Conservation (phyloP, 176 grass and related monocot species). For the Avena sativa region DNA sequence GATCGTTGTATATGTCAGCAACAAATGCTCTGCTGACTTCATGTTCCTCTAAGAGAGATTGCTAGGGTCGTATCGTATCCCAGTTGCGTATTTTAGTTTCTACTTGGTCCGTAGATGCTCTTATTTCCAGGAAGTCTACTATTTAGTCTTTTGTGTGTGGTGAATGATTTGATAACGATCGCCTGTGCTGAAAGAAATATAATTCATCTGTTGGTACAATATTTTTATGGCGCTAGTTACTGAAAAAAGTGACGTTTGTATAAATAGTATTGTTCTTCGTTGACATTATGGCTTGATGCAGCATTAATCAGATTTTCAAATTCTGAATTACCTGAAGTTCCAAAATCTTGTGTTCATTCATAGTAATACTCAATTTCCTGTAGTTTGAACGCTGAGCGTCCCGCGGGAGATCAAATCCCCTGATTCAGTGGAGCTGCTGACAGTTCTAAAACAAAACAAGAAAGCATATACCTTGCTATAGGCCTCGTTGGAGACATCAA, state of each 20-base stretch:
- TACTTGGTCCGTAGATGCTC: slow-evolving; percentile 25
- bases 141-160: background rate
- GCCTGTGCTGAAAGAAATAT: background rate
- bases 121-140: background rate
- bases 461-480: too few relatives aligned
- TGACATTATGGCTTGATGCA: background rate
- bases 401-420: too few relatives aligned
- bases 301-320: background rate
- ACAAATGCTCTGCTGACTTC: slow-evolving; percentile 24
- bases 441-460: too few relatives aligned
- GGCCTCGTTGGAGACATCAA: too few relatives aligned
- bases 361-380: background rate
- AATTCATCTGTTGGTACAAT: background rate
- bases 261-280: background rate
- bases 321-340: background rate
- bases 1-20: slow-evolving; percentile 38
- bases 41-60: slow-evolving; percentile 10
- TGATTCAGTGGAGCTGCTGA: too few relatives aligned
- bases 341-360: background rate
- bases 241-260: background rate
- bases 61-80: background rate
- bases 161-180: background rate
- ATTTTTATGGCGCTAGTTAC: background rate
- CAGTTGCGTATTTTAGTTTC: slow-evolving; percentile 13
- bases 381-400: background rate